Base-by-base conservation (phyloP, 108 stramenopile genomes). In the Conticribra weissflogii region DNA sequence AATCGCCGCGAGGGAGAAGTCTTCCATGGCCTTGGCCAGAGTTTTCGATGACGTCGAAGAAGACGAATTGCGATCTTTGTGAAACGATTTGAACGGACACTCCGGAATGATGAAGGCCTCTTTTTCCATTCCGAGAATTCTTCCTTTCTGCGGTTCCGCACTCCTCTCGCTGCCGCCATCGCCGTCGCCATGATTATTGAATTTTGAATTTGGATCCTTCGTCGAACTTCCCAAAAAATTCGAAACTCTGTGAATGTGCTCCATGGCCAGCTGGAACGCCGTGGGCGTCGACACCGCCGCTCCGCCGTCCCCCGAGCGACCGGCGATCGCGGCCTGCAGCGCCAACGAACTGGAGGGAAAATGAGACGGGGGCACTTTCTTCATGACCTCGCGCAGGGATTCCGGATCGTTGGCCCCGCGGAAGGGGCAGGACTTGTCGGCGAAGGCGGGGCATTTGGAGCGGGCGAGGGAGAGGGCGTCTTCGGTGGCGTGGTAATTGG, bases 401-500 rank as follows among this genome's bases (percentile, higher is more conserved):
- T 84, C 75, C 5, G 76, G 29, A 23, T 83, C 54, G 18, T 68
- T 66, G 1, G 67, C 68, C 3, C 77, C 54, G 25, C 84, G 73
- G 66, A 90, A 90, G 0, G 89, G 89, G 69, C 89, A 90, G 3
- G 64, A 36, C 7, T 77, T 80, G 17, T 83, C 74, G 15, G 58
- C 59, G 59, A 90, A 90, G 31, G 83, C 89, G 1, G 89, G 89
- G 41, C 89, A 90, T 30, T 75, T 59, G 22, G 63, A 66, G 14
- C 76, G 68, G 32, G 76, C 76, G 9, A 72, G 63, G 15, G 76
- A 58, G 17, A 78, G 76, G 23, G 71, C 71, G 28, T 53, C 71
- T 19, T 33, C 52, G 28, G 63, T 54, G 19, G 62, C n/a, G n/a
- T n/a, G n/a, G n/a, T n/a, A n/a, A n/a, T n/a, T n/a, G n/a, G n/a